Conservation (phyloP, 2,329 filamentous ascomycete species). For the Penicillium sumatraense region DNA sequence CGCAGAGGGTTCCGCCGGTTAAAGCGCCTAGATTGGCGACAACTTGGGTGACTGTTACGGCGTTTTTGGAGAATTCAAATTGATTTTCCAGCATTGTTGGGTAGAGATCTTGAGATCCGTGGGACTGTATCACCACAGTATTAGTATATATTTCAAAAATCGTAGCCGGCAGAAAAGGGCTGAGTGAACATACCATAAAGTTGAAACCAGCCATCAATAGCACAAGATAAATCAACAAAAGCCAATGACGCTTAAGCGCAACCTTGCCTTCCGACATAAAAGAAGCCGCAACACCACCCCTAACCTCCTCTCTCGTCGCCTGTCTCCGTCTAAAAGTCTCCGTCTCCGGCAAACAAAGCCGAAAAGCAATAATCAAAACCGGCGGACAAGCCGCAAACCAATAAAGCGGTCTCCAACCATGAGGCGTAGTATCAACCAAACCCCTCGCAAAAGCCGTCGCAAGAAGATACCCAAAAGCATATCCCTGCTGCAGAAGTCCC, state of each 20-base stretch:
- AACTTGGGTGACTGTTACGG: constrained; percentile 72
- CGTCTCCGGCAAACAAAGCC: constrained; percentile 79
- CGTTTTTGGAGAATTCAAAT: constrained; percentile 59
- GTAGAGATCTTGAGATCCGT: constrained; percentile 72
- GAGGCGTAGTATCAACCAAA: constrained; percentile 69
- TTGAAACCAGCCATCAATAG: constrained; percentile 90
- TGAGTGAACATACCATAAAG: constrained; percentile 68
- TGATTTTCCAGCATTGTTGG: constrained; percentile 65
- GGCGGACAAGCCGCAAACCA: constrained; percentile 88
- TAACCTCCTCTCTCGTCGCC: constrained; percentile 62
- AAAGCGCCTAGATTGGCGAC: constrained; percentile 74
- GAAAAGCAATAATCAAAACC: constrained; percentile 77
- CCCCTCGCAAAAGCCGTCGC: constrained; percentile 59
- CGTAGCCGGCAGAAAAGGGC: too few species aligned
- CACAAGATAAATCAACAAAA: constrained; percentile 78
- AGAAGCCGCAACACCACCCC: constrained; percentile 64
- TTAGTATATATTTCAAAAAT: background rate
- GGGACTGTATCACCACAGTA: constrained; percentile 51
- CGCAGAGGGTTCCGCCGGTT: constrained; percentile 67
- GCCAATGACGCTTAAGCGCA: constrained; percentile 78
- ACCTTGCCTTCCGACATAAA: constrained; percentile 79
- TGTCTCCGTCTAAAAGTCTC: constrained; percentile 70
- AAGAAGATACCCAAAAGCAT: constrained; percentile 68
- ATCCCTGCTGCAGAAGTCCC: constrained; percentile 67
- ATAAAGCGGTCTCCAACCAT: constrained; percentile 83